These are phyloP conservation scores for Podila epigama DNA, from an alignment of 192 early-diverging fungal species.

Conservation along the genomic window DNA sequence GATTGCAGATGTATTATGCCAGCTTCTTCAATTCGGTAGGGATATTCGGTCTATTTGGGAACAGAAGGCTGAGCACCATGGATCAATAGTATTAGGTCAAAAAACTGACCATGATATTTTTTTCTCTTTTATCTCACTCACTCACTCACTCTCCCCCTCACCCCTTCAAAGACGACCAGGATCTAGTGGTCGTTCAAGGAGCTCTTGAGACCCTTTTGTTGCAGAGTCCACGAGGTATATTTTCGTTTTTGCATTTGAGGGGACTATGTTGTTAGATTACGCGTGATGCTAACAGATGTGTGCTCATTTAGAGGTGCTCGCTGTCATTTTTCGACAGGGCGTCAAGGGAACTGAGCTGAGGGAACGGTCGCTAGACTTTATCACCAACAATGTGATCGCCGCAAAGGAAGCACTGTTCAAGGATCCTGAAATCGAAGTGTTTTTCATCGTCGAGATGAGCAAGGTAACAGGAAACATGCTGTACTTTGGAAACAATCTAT, in stretches of 20 bases:
- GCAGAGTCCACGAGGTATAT: constrained; percentile 37
- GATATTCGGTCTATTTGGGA: not conserved
- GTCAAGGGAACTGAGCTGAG: constrained; percentile 34
- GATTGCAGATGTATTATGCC: constrained; percentile 47
- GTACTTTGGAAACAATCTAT: too few species aligned
- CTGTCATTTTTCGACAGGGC: constrained; percentile 35
- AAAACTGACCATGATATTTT: too few species aligned
- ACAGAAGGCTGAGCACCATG: too few species aligned
- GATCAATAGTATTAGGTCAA: too few species aligned
- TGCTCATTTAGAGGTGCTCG: constrained; percentile 39
- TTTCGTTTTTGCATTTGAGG: too few species aligned
- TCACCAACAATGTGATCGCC: constrained; percentile 30
- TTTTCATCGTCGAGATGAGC: constrained; percentile 33
- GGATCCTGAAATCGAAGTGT: constrained; percentile 36
- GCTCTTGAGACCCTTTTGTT: constrained; percentile 31
- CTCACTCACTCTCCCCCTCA: not conserved
- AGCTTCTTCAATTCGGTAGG: constrained; percentile 49
- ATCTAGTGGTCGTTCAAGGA: constrained; percentile 27
- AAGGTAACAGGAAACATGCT: constrained; percentile 7
- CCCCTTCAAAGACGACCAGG: constrained; percentile 27
- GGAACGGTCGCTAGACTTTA: constrained; percentile 26
- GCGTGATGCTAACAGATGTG: too few species aligned
- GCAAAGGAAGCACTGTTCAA: constrained; percentile 11
- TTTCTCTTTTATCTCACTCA: too few species aligned
- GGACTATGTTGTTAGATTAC: too few species aligned